Base-by-base conservation (phyloP, 768 basidiomycete species). In the Suillus luteus region DNA sequence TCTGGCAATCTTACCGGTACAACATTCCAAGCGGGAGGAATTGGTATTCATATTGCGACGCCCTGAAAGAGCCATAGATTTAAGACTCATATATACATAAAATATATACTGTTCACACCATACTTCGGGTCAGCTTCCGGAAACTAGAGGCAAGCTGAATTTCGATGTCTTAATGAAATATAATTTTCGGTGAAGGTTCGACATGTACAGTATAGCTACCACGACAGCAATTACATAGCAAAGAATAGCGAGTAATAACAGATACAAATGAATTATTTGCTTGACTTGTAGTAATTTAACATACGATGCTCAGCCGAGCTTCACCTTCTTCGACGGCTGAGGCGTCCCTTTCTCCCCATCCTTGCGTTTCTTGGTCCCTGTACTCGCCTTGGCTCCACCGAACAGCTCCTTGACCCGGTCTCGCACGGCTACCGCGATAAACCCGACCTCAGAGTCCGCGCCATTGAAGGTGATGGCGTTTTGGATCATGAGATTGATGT, bases 381-480 rank as follows among this genome's bases (percentile, higher is more conserved):
- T 81, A 11, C 83, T 78, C 31, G 64, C 66, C 65, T 69, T 76
- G 62, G 70, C 69, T 71, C 79, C 86, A 59, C 73, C 77, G 69
- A 87, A 63, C 67, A 90, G 72, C 59, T 88, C 86, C 67, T 78
- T 83, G 68, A 84, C 79, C 66, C 82, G 85, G 59, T 83, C 79
- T 54, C 79, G 79, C 55, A 89, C 71, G 37, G 73, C 69, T n/a
- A 77, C 69, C 9, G 91, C 84, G 44, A 90, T 77, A 49, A 78
- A 71, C 17, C 89, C 93, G n/a, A 93, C 91, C 63, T 92, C 90
- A 3, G 91, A 92, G 52, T 89, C 87, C 2, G 79, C 79, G 0
- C 91, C 91, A 68, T 99, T 99, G 83, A 97, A 99, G 60, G 83
- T 85, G 73, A 91, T 84, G 17, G 96, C 93, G 72, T 98, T 99